These are phyloP conservation scores for Nicotiana obtusifolia DNA, from an alignment of 257 asterid species.

Conservation along the genomic window DNA sequence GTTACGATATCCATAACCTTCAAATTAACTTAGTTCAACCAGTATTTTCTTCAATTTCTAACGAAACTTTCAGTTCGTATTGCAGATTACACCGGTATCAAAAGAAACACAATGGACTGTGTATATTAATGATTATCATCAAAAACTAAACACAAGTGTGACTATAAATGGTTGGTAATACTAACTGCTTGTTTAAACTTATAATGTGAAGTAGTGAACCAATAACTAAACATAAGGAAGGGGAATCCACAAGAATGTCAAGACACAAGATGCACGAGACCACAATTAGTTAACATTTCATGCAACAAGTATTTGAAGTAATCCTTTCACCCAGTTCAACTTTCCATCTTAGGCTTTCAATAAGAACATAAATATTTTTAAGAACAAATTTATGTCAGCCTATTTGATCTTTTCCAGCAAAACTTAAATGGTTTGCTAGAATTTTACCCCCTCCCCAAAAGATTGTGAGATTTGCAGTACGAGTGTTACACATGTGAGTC, in stretches of 20 bases:
- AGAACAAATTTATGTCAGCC: neutral
- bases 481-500: neutral
- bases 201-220: neutral
- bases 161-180: neutral
- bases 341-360: neutral
- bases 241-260: neutral
- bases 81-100: neutral
- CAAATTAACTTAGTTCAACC: neutral
- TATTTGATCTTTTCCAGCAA: neutral
- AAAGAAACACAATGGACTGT: neutral
- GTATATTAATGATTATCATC: neutral
- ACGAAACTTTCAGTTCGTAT: neutral
- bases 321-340: neutral
- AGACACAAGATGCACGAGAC: neutral
- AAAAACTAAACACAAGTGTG: neutral
- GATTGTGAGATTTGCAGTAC: neutral
- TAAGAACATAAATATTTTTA: neutral
- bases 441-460: neutral
- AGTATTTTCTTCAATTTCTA: neutral
- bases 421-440: neutral
- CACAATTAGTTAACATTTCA: neutral
- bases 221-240: neutral
- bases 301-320: neutral
- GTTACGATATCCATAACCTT: neutral
- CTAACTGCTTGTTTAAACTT: neutral